Evolutionary conservation across 179 eudicot species (phyloP).

Genomic region (Spergularia azorica): DNA sequence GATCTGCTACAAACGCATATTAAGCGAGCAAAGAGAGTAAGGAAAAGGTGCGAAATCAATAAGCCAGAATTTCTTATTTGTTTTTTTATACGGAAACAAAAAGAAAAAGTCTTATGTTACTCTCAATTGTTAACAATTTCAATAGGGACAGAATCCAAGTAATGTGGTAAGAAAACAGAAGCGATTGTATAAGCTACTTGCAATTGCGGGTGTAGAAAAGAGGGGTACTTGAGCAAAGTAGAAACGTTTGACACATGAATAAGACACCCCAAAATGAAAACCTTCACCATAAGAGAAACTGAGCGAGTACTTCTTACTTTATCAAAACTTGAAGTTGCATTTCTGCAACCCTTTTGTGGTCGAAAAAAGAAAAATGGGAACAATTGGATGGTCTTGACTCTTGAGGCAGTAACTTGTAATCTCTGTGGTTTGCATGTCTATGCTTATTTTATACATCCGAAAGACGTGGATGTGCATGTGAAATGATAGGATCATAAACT

Average conservation of each 20-base stretch:
- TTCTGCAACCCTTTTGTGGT: no score
- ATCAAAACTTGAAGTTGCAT: no score
- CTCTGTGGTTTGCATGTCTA: not conserved
- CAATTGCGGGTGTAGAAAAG: no score
- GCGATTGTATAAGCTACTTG: no score
- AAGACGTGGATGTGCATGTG: not conserved
- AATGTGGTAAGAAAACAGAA: no score
- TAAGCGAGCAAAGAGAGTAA: slow-evolving; percentile 76
- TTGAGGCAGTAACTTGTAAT: not conserved
- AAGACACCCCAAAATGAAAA: no score
- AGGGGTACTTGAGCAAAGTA: no score
- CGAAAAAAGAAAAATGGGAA: no score
- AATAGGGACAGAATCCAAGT: no score
- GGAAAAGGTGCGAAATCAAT: slow-evolving; percentile 49
- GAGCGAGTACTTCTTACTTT: no score
- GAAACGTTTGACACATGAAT: no score
- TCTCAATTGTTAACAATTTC: not conserved
- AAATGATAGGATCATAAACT: not conserved
- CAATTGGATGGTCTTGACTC: not conserved
- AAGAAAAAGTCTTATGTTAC: not conserved
- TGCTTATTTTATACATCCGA: not conserved
- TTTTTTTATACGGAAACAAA: not conserved
- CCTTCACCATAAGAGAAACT: no score
- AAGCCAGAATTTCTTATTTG: not conserved
- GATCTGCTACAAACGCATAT: slow-evolving; percentile 67